Evolutionary conservation across 2,329 filamentous ascomycete species (phyloP).

Genomic region (Fonsecaea pedrosoi): DNA sequence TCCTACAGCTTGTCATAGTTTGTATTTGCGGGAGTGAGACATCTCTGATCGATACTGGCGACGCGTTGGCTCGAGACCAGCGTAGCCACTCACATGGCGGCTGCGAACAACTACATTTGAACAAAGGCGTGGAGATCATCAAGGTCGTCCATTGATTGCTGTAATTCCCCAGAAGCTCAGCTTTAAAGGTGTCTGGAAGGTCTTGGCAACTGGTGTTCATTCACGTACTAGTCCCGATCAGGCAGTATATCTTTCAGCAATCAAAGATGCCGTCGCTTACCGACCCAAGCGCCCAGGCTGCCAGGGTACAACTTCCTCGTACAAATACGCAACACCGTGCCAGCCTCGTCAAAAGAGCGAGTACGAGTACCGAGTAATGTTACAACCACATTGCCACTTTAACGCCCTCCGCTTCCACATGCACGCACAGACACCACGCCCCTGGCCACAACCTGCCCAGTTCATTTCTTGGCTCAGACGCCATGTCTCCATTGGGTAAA

Average conservation of each 20-base stretch:
- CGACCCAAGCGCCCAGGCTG: background rate
- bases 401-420: background rate
- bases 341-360: background rate
- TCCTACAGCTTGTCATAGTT: background rate
- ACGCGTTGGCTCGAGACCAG: background rate
- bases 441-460: background rate
- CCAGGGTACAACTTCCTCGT: no score
- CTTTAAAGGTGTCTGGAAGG: background rate
- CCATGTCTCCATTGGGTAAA: background rate
- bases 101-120: background rate
- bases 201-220: background rate
- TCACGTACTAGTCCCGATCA: background rate
- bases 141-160: no score
- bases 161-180: background rate
- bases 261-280: background rate
- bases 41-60: background rate
- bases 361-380: background rate
- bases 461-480: background rate
- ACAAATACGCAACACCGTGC: no score
- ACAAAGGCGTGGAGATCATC: background rate
- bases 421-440: no score
- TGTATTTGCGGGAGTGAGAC: background rate
- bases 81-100: background rate
- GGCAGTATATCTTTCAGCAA: slow-evolving; percentile 1
- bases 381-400: background rate